These are phyloP conservation scores for Penicillium fuscoglaucum DNA, from an alignment of 2,329 filamentous ascomycete genomes.

Conservation along the genomic window DNA sequence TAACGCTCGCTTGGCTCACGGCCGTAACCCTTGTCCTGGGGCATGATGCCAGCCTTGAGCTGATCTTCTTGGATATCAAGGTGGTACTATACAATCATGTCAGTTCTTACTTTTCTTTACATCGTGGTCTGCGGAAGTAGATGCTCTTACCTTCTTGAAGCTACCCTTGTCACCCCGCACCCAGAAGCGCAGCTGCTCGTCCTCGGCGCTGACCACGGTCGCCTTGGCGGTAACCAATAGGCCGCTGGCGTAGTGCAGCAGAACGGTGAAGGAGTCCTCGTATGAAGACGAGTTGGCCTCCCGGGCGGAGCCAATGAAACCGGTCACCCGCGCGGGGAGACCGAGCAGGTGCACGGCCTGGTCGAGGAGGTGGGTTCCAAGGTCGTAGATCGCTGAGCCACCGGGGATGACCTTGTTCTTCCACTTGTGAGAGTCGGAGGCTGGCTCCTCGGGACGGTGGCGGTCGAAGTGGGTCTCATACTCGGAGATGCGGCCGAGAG, in stretches of 20 bases:
- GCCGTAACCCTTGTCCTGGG: constrained; percentile 64
- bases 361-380: constrained; percentile 75
- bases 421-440: constrained; percentile 54
- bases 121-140: neutral
- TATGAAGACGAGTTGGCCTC: constrained; percentile 54
- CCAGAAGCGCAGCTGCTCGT: constrained; percentile 73
- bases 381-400: constrained; percentile 69
- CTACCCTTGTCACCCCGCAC: constrained; percentile 71
- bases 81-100: constrained; percentile 39
- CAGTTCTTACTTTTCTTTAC: neutral
- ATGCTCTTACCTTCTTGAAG: constrained; percentile 65
- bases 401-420: constrained; percentile 67
- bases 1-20: constrained; percentile 60
- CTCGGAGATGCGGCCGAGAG: constrained; percentile 71
- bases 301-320: constrained; percentile 66
- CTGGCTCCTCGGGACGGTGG: constrained; percentile 60
- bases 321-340: constrained; percentile 65
- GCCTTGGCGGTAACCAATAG: constrained; percentile 69
- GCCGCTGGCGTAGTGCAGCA: constrained; percentile 65
- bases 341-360: constrained; percentile 72
- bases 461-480: constrained; percentile 81
- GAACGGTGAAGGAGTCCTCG: constrained; percentile 57
- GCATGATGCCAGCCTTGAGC: constrained; percentile 63
- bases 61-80: constrained; percentile 77
- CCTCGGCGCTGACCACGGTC: constrained; percentile 67